These are phyloP conservation scores for Antitrichia curtipendula DNA, from an alignment of 225 moss, liverwort and hornwort genomes.

Conservation along the genomic window DNA sequence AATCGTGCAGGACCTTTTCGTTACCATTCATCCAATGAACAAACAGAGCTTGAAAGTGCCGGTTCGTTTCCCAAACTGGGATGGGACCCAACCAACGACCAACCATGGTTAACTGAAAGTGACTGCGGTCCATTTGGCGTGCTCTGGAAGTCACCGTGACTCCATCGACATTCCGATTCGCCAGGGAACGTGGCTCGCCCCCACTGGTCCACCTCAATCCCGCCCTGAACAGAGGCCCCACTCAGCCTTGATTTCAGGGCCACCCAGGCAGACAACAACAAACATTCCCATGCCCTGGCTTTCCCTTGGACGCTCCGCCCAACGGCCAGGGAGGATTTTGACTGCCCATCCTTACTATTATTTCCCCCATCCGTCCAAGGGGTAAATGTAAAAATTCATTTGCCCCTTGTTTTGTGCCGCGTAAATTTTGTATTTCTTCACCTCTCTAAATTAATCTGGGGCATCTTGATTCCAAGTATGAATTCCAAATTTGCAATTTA, in stretches of 20 bases:
- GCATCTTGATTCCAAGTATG: no score
- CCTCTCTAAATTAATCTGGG: no score
- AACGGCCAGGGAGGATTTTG: neutral
- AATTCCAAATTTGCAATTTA: no score
- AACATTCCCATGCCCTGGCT: neutral
- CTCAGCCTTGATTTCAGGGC: neutral
- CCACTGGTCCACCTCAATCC: neutral
- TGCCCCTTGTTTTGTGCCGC: no score
- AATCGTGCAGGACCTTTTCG: neutral
- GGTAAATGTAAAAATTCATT: no score
- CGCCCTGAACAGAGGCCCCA: neutral
- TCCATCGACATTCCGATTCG: neutral
- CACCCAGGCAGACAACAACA: neutral
- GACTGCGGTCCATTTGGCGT: neutral
- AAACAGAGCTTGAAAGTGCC: no score
- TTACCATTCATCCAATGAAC: neutral
- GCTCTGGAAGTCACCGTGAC: neutral
- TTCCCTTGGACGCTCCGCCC: neutral
- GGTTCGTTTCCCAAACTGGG: no score
- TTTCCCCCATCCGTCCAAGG: no score
- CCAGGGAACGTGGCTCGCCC: neutral
- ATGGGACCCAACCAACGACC: neutral
- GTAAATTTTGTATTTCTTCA: no score
- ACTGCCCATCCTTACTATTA: no score
- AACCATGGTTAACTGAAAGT: neutral